phyloP scores from a whole-genome alignment of 1,139 yeast genomes.

The Hemisphaericaspora lyxosophila region DNA sequence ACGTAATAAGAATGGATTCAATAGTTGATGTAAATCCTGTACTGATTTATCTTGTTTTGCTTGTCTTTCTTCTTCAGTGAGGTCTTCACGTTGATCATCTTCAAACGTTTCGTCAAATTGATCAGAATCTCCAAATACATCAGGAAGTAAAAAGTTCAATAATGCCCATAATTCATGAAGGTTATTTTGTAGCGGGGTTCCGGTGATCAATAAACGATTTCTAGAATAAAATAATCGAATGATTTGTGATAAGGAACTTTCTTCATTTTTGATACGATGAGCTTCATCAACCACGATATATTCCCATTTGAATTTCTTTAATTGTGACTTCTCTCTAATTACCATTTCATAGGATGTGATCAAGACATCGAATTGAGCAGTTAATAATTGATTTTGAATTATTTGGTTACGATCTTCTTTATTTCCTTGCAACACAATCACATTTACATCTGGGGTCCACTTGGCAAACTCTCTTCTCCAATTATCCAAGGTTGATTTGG shows the following conservation, averaged over 20 bases:
- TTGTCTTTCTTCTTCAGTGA: slow-evolving; percentile 35
- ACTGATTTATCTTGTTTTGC: slow-evolving; percentile 74
- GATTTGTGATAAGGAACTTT: slow-evolving; percentile 84
- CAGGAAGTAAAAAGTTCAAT: slow-evolving; percentile 85
- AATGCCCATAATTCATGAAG: slow-evolving; percentile 96
- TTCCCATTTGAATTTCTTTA: slow-evolving; percentile 89
- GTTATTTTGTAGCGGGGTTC: slow-evolving; percentile 94
- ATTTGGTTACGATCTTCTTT: slow-evolving; percentile 71
- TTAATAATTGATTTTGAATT: slow-evolving; percentile 57
- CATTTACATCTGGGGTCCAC: slow-evolving; percentile 97
- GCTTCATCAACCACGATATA: slow-evolving; percentile 95
- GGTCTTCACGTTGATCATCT: slow-evolving; percentile 12
- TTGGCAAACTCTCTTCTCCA: slow-evolving; percentile 92
- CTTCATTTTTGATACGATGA: slow-evolving; percentile 93
- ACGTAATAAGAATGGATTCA: slow-evolving; percentile 84
- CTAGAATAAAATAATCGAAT: slow-evolving; percentile 83
- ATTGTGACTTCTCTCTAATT: slow-evolving; percentile 75
- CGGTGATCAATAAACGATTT: slow-evolving; percentile 84
- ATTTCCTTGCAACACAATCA: slow-evolving; percentile 80
- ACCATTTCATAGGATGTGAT: slow-evolving; percentile 93
- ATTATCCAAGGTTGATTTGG: slow-evolving; percentile 91
- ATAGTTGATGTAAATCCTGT: slow-evolving; percentile 78
- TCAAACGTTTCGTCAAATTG: slow-evolving; percentile 53
- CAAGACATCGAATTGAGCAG: slow-evolving; percentile 83
- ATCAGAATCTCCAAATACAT: slow-evolving; percentile 88